Evolutionary conservation across 257 asterid genomes (phyloP).

Genomic region (Anisodus tanguticus): DNA sequence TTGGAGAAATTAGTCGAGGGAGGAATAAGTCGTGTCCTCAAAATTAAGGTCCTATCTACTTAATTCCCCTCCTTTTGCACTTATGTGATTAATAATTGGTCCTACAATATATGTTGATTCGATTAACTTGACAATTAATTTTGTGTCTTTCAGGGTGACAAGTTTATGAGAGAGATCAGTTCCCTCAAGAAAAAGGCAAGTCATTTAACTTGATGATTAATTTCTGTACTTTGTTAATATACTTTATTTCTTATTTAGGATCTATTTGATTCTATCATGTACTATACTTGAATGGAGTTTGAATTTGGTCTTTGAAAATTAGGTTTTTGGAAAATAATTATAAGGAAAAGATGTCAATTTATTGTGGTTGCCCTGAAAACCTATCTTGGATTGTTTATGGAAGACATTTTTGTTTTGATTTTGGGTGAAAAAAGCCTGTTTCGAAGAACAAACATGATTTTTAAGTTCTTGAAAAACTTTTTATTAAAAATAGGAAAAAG

Average conservation of each 20-base stretch:
- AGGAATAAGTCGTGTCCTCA: constrained; percentile 58
- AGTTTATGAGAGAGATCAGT: constrained; percentile 54
- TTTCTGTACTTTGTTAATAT: not conserved
- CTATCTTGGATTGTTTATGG: not conserved
- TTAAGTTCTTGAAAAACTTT: too few relatives aligned
- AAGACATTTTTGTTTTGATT: not conserved
- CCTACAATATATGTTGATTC: not conserved
- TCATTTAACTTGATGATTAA: constrained; percentile 16
- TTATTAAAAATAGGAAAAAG: too few relatives aligned
- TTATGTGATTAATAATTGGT: not conserved
- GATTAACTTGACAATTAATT: not conserved
- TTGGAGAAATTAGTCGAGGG: constrained; percentile 66
- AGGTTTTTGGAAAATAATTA: not conserved
- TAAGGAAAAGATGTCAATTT: not conserved
- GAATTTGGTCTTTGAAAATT: not conserved
- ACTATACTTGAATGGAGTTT: not conserved
- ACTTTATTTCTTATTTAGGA: not conserved
- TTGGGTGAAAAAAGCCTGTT: too few relatives aligned
- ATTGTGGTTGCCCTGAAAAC: not conserved
- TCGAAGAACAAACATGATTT: not conserved
- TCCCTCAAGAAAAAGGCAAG: constrained; percentile 65
- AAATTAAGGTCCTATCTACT: constrained; percentile 50
- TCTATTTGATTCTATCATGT: not conserved
- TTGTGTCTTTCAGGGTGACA: constrained; percentile 57
- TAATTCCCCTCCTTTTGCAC: not conserved